Percentiles rank a stretch among this genome's conserved stretches.
Conservation (phyloP, 768 basidiomycete genomes). For the Tephrocybe sp. region DNA sequence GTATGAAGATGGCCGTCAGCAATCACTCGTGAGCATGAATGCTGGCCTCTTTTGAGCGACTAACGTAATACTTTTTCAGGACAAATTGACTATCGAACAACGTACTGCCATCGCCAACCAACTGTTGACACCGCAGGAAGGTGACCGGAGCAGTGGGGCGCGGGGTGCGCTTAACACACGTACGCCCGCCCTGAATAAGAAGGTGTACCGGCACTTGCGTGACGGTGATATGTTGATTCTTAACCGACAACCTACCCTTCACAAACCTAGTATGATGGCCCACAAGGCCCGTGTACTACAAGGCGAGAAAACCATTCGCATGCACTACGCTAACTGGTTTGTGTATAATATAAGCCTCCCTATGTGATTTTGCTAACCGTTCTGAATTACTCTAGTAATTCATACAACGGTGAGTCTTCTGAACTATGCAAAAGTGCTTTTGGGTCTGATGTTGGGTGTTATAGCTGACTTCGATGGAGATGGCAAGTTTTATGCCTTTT, state of each 20-base stretch:
- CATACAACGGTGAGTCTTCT: slow-evolving; percentile 83
- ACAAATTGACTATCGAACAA: slow-evolving; percentile 83
- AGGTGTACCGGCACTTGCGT: slow-evolving; percentile 91
- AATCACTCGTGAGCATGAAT: slow-evolving; percentile 63
- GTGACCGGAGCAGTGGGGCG: slow-evolving; percentile 44
- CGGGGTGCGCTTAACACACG: slow-evolving; percentile 68
- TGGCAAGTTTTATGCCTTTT: slow-evolving; percentile 39
- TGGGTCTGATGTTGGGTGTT: neutral
- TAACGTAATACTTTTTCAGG: slow-evolving; percentile 41
- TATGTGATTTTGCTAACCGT: neutral
- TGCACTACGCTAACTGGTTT: slow-evolving; percentile 99
- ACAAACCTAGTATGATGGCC: slow-evolving; percentile 99
- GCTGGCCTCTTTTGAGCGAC: neutral
- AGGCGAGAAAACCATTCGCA: slow-evolving; percentile 98
- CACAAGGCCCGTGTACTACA: slow-evolving; percentile 89
- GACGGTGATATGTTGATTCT: slow-evolving; percentile 95
- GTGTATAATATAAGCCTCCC: slow-evolving; percentile 21
- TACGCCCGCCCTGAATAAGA: slow-evolving; percentile 86
- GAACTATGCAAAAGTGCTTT: neutral
- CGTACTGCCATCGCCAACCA: slow-evolving; percentile 95
- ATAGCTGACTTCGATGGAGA: slow-evolving; percentile 92
- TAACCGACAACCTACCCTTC: slow-evolving; percentile 96
- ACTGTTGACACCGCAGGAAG: slow-evolving; percentile 87
- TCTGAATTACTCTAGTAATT: slow-evolving; percentile 59
- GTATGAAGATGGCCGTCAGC: slow-evolving; percentile 88